Evolutionary conservation across 148 eudicot genomes (phyloP), one percentile per base, ranked within the genome.

Genomic region (Gaultheria prostrata): DNA sequence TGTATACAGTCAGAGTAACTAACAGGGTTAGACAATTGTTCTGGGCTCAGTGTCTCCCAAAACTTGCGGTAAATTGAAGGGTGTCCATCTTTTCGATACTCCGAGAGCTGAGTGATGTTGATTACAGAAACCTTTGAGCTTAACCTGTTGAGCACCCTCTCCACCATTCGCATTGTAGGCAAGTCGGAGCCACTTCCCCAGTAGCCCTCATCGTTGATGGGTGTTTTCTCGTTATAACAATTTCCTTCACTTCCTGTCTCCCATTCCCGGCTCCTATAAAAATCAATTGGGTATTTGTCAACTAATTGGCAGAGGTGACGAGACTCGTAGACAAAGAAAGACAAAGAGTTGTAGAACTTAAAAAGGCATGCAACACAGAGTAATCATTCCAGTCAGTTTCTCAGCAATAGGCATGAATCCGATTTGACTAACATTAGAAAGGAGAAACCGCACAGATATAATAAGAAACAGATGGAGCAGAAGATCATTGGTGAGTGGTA

Each of bases 11-110:
- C 98, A 56, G 98, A 92, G 85, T 95, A 95, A 56, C 95, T 91
- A 54, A 85, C 84, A 3, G 98, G 98, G 82, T 91, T 90, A 1
- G 95, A 85, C 80, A 90, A 78, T 82, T 90, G 93, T 81, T 93
- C 91, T 1, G 93, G 94, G 71, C 87, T 89, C 83, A 92, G 83
- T 3, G 94, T 79, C 86, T 94, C 99, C 99, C 99, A 97, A 89
- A 97, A 97, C 91, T 94, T 97, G 53, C 99, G 95, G 85, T 91
- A 93, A 39, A 94, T 91, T n/a, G 97, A 89, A 61, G 98, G 99
- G 84, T 97, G 98, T 0, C 94, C 98, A 69, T 97, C 99, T 86
- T 97, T 97, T 28, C 98, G 88, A 83, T 94, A 97, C 79, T 94
- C 98, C 0, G 99, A 92, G 49, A 97, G 93, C 87, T 93, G 98